Conservation (phyloP, 1,284 basidiomycete genomes). For the Ganoderma sp. region DNA sequence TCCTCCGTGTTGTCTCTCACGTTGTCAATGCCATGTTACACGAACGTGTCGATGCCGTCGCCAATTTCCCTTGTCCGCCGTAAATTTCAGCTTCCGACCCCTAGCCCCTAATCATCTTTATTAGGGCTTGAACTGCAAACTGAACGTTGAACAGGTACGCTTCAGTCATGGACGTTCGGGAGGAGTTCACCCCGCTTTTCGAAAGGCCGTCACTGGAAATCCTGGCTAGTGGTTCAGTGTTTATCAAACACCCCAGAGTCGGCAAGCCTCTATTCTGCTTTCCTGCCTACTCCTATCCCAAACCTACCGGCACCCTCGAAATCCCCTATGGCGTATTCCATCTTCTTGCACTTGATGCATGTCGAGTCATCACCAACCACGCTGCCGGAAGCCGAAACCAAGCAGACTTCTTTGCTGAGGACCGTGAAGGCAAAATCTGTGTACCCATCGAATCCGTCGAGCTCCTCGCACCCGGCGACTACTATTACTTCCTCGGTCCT, state of each 20-base stretch:
- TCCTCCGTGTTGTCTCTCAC: conserved; percentile 4
- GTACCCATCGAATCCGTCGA: background rate
- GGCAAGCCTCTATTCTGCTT: background rate
- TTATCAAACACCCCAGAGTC: background rate
- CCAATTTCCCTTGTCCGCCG: background rate
- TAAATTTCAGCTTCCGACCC: background rate
- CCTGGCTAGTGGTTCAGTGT: background rate
- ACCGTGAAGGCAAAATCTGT: background rate
- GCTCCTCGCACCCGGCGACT: background rate
- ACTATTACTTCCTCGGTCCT: conserved; percentile 1
- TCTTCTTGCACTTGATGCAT: background rate
- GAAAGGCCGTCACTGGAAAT: background rate
- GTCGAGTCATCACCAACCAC: background rate
- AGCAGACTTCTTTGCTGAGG: background rate
- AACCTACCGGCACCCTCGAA: background rate
- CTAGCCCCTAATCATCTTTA: background rate
- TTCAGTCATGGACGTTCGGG: background rate
- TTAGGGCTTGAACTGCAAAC: background rate
- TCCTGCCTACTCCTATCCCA: background rate
- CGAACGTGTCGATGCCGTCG: background rate
- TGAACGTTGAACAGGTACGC: background rate
- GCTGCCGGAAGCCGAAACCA: background rate
- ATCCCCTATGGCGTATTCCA: background rate
- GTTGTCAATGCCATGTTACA: conserved; percentile 3
- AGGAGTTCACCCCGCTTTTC: background rate